Evolutionary conservation across 306 rosid genomes (phyloP), one percentile per base, ranked within the genome.

Genomic region (Corylus americana): DNA sequence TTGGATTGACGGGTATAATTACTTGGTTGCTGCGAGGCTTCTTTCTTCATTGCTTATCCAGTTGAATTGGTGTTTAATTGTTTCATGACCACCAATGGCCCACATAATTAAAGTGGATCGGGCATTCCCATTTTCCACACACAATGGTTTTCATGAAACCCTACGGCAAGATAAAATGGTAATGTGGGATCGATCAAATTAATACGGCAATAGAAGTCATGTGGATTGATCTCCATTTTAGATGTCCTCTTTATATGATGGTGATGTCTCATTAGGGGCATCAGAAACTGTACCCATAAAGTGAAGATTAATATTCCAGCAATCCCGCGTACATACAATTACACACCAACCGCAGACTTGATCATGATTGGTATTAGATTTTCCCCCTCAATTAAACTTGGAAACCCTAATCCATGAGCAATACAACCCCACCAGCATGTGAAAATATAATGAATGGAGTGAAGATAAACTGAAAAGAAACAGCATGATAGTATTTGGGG

Each of bases 401-500:
- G 31, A 72, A 42, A 50, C 55, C 50, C 62, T 73, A 77, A 77
- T 74, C 48, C 20, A 22, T 69, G 63, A 73, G 71, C 80, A 87
- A 79, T 53, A 12, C 49, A 73, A 74, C 78, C 82, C 83, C 50
- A 81, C 86, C 73, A 71, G 17, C 90, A 87, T 84, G 90, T 80
- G 86, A 77, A 75, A 14, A 4, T 79, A 81, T 82, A 80, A 87
- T 81, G 80, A 59, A 82, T n/a, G 79, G 78, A 68, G 79, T 81
- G 85, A 85, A 82, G 83, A 83, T 75, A 62, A 86, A 88, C 86
- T 83, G 63, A 42, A 73, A 77, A 31, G 35, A 66, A 85, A 85
- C 84, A 73, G 17, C 74, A 88, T 86, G 70, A 86, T 90, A 67
- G 44, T 62, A 25, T 55, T 82, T 78, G 90, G 89, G 84, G 12